A percentile compares a stretch with the other conserved stretches of the same genome.
phyloP scores from a whole-genome alignment of 306 rosid genomes.

The Sphenostylis stenocarpa region DNA sequence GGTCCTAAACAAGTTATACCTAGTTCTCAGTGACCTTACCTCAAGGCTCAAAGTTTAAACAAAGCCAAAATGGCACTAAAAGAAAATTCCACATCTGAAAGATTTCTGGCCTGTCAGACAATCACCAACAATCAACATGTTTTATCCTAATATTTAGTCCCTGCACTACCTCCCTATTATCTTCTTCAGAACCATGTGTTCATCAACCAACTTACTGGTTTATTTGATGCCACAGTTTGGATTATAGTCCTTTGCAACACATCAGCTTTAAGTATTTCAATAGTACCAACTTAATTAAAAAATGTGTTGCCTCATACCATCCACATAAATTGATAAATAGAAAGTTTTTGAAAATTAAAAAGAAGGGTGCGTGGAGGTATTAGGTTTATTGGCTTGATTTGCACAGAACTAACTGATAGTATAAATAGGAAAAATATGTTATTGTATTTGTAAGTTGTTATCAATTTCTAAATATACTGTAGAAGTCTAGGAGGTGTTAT shows the following conservation, averaged over 20 bases:
- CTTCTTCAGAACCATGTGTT: neutral
- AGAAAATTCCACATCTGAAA: neutral
- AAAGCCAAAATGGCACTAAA: neutral
- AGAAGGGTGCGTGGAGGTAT: neutral
- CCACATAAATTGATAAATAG: neutral
- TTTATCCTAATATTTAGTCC: neutral
- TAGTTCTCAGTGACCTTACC: neutral
- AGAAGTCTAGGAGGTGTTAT: too few relatives aligned
- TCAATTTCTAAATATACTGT: too few relatives aligned
- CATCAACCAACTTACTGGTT: neutral
- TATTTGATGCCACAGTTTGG: neutral
- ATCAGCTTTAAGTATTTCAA: neutral
- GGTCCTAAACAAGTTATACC: neutral
- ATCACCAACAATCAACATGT: neutral
- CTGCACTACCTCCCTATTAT: neutral
- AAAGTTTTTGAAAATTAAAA: neutral
- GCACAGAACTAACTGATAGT: neutral
- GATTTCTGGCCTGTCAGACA: neutral
- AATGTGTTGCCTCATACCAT: neutral
- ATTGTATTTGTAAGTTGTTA: too few relatives aligned
- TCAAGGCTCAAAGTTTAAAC: neutral
- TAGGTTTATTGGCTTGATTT: neutral
- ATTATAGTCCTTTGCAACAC: neutral
- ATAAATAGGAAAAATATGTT: neutral
- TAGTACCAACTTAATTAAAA: neutral